Conservation (phyloP, 768 basidiomycete genomes). For the Lyophyllum semitale region DNA sequence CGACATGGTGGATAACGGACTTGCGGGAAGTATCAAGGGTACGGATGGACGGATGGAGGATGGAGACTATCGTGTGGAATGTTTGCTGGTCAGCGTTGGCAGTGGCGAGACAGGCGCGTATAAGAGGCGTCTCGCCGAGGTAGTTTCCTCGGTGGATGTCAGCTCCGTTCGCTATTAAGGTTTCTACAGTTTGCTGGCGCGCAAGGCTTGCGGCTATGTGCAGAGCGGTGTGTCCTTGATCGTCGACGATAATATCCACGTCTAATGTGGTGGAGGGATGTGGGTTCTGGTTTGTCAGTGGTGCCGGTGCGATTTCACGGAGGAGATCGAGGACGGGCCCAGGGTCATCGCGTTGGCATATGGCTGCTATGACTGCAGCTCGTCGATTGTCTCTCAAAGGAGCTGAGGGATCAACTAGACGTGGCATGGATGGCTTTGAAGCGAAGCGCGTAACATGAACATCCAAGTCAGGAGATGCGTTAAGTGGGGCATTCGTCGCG, state of each 20-base stretch:
- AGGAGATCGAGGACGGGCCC: constrained; percentile 60
- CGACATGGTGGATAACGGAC: constrained; percentile 89
- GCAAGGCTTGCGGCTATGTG: constrained; percentile 92
- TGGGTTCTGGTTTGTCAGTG: constrained; percentile 31
- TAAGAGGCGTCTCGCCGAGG: constrained; percentile 92
- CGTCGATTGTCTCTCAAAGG: constrained; percentile 58
- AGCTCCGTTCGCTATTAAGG: constrained; percentile 76
- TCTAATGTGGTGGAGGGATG: constrained; percentile 43
- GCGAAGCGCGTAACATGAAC: constrained; percentile 59
- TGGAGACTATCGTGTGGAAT: constrained; percentile 65
- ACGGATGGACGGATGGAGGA: constrained; percentile 73
- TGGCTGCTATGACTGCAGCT: constrained; percentile 61
- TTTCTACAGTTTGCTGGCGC: constrained; percentile 63
- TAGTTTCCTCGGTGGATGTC: constrained; percentile 92
- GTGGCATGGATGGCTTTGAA: constrained; percentile 60
- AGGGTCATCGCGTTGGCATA: constrained; percentile 74
- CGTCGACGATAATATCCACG: constrained; percentile 86
- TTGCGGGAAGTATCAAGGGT: constrained; percentile 88
- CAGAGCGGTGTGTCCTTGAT: constrained; percentile 91
- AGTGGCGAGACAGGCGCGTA: constrained; percentile 88
- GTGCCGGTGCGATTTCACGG: constrained; percentile 59
- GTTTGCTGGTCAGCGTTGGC: constrained; percentile 80
- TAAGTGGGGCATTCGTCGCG: constrained; percentile 41
- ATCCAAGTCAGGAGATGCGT: constrained; percentile 42
- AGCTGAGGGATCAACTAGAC: constrained; percentile 53